Evolutionary conservation across 805 yeast species (phyloP), one percentile per base, ranked within the genome.

Genomic region (Schwanniomyces sp.): DNA sequence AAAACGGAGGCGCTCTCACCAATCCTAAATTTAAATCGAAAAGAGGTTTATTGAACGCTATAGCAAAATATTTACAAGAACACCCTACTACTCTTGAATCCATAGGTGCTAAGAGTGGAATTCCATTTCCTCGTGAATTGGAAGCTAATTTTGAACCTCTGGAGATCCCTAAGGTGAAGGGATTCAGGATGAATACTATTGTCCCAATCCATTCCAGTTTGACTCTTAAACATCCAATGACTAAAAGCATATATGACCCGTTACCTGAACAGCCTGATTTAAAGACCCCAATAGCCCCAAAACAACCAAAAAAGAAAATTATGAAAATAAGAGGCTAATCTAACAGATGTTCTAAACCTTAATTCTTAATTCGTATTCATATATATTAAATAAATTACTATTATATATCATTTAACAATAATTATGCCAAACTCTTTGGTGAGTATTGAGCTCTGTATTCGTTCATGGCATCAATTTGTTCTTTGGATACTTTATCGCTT

Each of bases 201-300:
- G 89, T 91, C 11, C 99, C 99, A n/a, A 75, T 90, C 27, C 90
- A 86, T 58, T 85, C 95, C 45, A 82, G 86, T 16, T 82, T 86
- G 40, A 77, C 91, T 39, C 78, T 88, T 75, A 91, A 88, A 27
- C 90, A 88, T 57, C 97, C 97, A 44, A 83, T 84, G 76, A 83
- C 91, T 1, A 89, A 83, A 52, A 67, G 77, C 47, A 79, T 86
- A 30, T 87, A 87, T 58, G 84, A 81, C 30, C 67, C 74, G 24
- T 75, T 76, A 37, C 80, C 82, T 12, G 75, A 74, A 17, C 58
- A 53, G 48, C 43, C 58, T 14, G 47, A 57, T 41, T 40, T 52
- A 12, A 47, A 63, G 37, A 56, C 71, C 17, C 72, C 79, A 7
- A 69, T 67, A 42, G 64, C 59, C 17, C 74, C 79, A 21, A 71